phyloP scores from a whole-genome alignment of 2,329 filamentous ascomycete species.

The Ophidiomyces ophidiicola region DNA sequence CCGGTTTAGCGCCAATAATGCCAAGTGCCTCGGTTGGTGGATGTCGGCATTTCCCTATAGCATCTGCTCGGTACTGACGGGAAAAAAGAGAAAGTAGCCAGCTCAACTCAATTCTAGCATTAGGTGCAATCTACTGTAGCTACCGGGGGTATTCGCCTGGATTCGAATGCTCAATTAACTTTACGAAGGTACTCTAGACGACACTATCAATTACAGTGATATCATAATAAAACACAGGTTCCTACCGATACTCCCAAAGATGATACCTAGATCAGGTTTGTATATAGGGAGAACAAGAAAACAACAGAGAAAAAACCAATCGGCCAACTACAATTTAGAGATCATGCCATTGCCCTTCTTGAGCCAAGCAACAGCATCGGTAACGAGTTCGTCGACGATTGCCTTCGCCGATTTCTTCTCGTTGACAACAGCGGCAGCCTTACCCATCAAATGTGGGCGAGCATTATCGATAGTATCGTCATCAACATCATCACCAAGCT shows the following conservation, averaged over 20 bases:
- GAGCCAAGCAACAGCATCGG: slow-evolving; percentile 61
- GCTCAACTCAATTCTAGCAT: no score
- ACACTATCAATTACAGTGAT: no score
- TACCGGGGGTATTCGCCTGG: no score
- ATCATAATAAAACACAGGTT: slow-evolving; percentile 4
- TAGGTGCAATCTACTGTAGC: no score
- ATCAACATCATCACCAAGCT: slow-evolving; percentile 56
- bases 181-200: no score
- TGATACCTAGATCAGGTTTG: not conserved
- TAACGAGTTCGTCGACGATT: slow-evolving; percentile 88
- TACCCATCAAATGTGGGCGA: slow-evolving; percentile 88
- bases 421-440: slow-evolving; percentile 85
- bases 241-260: not conserved
- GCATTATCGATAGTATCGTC: slow-evolving; percentile 88
- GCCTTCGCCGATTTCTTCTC: slow-evolving; percentile 83
- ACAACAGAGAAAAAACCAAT: not conserved
- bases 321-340: slow-evolving; percentile 53
- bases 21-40: no score
- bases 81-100: no score
- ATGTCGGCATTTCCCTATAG: no score
- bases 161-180: no score
- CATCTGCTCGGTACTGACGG: no score
- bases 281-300: not conserved
- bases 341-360: slow-evolving; percentile 55
- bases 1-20: no score